Evolutionary conservation across 2,329 filamentous ascomycete genomes (phyloP), one percentile per base, ranked within the genome.

Genomic region (Trichoderma aggressivum): DNA sequence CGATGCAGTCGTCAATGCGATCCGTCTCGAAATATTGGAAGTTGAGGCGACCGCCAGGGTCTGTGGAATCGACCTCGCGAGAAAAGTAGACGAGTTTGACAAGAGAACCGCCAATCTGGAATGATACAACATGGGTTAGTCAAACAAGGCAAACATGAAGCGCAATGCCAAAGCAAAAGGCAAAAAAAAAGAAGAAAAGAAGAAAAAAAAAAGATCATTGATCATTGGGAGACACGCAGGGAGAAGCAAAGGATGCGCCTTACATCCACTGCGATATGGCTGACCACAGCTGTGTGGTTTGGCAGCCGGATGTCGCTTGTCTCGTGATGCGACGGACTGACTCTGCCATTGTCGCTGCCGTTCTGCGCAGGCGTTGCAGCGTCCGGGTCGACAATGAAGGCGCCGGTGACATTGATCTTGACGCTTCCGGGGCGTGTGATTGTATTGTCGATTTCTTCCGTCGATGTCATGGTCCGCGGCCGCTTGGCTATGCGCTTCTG

Each of bases 31-130:
- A 98, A 78, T 91, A 97, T 78, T 97, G 88, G 79, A 99, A 99
- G 82, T 97, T 97, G 68, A 99, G 86, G 28, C 96, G 90, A 70
- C 96, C 96, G 70, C 96, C 96, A 63, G 92, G 90, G 76, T 94
- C 92, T 32, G 86, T 88, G 14, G 91, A 92, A 78, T 92, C 88
- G 55, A 92, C 88, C 82, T 98, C 96, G 74, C 93, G 92, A 21
- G 94, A 96, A 75, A 98, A 98, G 84, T 98, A 99, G 72, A 99
- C 96, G 59, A 99, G 89, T 84, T 99, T 99, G 75, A 94, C 94
- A 39, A 99, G 86, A 18, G 94, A 97, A 75, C 96, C 96, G 74
- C 96, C 96, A 81, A 99, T 98, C 93, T 97, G 80, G 61, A 60
- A 43, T 32, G 3, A 10, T 16, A 16, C 12, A 24, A 21, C 6